Evolutionary conservation across 257 asterid genomes (phyloP).

Genomic region (Sherardia arvensis): DNA sequence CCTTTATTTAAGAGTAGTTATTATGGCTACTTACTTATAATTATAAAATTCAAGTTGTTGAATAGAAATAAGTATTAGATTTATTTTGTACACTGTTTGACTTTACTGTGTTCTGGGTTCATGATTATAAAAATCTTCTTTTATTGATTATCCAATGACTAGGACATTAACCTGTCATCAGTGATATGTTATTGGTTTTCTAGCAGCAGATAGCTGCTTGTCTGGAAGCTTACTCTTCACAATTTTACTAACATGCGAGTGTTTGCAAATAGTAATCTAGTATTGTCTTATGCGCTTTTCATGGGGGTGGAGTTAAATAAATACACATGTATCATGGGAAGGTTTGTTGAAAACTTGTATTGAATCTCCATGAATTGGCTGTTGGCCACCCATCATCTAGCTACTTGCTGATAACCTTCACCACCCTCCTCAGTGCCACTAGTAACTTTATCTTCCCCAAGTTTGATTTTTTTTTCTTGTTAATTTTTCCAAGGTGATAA

Average conservation of each 20-base stretch:
- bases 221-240: neutral
- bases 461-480: neutral
- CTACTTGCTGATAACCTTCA: neutral
- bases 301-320: neutral
- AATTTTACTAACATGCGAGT: neutral
- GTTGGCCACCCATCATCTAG: neutral
- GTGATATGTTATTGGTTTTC: neutral
- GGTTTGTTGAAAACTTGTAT: neutral
- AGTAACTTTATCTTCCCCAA: no score
- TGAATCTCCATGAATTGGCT: neutral
- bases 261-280: neutral
- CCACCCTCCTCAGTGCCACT: neutral
- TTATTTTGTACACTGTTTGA: neutral
- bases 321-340: neutral
- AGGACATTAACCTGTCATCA: neutral
- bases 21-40: neutral
- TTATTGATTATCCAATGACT: neutral
- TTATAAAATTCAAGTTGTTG: neutral
- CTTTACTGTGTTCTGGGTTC: neutral
- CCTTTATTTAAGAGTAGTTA: neutral
- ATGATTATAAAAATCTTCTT: neutral
- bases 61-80: neutral
- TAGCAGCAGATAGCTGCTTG: neutral
- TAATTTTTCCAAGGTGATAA: neutral
- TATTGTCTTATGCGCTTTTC: neutral